Base-by-base conservation (phyloP, 768 basidiomycete genomes). In the Kwoniella dendrophila region DNA sequence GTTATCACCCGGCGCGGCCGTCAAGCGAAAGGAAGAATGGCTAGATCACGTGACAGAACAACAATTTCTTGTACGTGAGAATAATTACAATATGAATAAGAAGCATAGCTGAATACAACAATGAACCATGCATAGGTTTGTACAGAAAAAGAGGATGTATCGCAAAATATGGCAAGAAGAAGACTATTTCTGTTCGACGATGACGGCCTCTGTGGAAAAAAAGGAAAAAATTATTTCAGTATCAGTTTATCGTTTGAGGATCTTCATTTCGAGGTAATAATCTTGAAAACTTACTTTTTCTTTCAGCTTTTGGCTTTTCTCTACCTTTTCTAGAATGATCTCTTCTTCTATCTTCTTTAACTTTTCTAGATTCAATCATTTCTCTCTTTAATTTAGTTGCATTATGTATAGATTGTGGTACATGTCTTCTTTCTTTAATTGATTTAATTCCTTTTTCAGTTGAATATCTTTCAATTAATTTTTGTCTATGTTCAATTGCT, bases 271-370 rank as follows among this genome's bases (percentile, higher is more conserved):
- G n/a, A 40, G 32, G 22, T 4, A 57, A 41, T n/a, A 29, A n/a
- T n/a, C n/a, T n/a, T n/a, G 11, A 43, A 33, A 60, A 76, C 77
- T 69, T 61, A 78, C 77, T 94, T 82, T 92, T 93, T 80, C 88
- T 85, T 83, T 93, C 93, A 40, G 92, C 86, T 75, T 89, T 90
- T 8, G 95, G 95, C 74, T 92, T 96, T 79, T 79, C 85, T 77
- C 87, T 86, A 44, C 92, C 93, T 12, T 86, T 86, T 27, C 92
- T 84, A 6, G 94, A 89, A 77, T 98, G 95, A 73, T 87, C 88
- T 77, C 94, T 82, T 66, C 95, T 83, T 67, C 93, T 85, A 76
- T 97, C 94, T 72, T 99, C 93, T 81, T 96, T 97, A 83, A 89
- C 90, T 59, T 88, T 85, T 43, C 83, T 83, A 3, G 92, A 88